These are phyloP conservation scores for Suillus tomentosus DNA, from an alignment of 768 basidiomycete species.

Conservation along the genomic window DNA sequence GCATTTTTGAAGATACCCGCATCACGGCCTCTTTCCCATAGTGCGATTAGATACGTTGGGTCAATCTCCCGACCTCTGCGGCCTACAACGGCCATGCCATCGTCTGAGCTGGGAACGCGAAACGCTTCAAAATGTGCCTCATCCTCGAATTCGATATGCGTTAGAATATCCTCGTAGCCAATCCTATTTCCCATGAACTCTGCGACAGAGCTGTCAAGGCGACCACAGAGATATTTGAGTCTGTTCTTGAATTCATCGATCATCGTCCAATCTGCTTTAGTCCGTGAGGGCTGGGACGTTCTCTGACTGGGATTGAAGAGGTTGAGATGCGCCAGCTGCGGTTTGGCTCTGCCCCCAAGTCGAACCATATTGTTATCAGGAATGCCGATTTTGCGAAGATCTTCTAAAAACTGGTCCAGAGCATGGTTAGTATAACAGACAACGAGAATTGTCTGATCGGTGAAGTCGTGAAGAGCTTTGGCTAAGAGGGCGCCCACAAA, in stretches of 20 bases:
- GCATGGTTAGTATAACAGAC: conserved; percentile 71
- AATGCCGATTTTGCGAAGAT: conserved; percentile 58
- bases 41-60: conserved; percentile 41
- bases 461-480: conserved; percentile 51
- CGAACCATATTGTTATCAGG: conserved; percentile 49
- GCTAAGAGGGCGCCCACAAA: conserved; percentile 63
- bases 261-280: conserved; percentile 35
- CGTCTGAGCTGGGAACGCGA: conserved; percentile 34
- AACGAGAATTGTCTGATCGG: conserved; percentile 50
- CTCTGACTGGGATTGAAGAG: conserved; percentile 39
- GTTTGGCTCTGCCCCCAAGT: conserved; percentile 52
- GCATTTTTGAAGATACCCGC: conserved; percentile 40
- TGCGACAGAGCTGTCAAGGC: conserved; percentile 32
- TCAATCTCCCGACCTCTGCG: conserved; percentile 36
- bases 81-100: conserved; percentile 46
- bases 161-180: conserved; percentile 33
- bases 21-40: conserved; percentile 43
- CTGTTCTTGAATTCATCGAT: conserved; percentile 40
- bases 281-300: conserved; percentile 19
- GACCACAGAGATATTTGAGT: not conserved
- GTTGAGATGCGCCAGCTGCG: conserved; percentile 43
- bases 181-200: conserved; percentile 24
- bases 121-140: conserved; percentile 43
- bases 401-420: conserved; percentile 60
- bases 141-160: conserved; percentile 51